Conservation (phyloP, 1,284 basidiomycete genomes). For the Phlebopus sp. region DNA sequence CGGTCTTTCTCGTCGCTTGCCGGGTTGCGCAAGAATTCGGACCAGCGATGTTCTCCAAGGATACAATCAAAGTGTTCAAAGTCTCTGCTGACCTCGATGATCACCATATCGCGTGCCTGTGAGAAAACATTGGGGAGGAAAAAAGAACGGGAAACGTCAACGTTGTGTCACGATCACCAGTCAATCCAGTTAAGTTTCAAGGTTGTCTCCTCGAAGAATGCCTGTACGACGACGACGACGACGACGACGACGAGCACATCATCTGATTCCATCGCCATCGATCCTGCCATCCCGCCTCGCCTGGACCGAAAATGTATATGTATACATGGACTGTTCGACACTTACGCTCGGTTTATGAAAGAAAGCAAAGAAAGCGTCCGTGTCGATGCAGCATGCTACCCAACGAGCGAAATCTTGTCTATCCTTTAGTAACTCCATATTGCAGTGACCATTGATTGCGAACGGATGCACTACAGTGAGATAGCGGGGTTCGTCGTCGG, state of each 20-base stretch:
- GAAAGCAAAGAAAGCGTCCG: constrained; percentile 48
- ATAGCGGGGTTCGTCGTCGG: constrained; percentile 55
- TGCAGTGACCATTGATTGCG: constrained; percentile 44
- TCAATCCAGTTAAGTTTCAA: no score
- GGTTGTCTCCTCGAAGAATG: no score
- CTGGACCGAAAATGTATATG: background rate
- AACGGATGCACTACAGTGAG: constrained; percentile 62
- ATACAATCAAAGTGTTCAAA: constrained; percentile 41
- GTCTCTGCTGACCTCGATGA: constrained; percentile 53
- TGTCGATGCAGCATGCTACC: constrained; percentile 57
- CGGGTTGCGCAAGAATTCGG: constrained; percentile 47
- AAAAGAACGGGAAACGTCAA: background rate
- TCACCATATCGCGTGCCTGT: constrained; percentile 62
- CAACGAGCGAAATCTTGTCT: constrained; percentile 53
- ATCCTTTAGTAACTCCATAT: constrained; percentile 51
- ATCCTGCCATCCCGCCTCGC: no score
- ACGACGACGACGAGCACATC: background rate
- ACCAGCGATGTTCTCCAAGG: constrained; percentile 66
- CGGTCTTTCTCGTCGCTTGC: constrained; percentile 39
- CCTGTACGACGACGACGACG: no score
- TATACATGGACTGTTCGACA: constrained; percentile 14
- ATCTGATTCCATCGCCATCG: background rate
- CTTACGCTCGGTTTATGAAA: constrained; percentile 63
- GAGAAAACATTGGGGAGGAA: background rate
- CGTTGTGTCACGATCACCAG: background rate